phyloP scores from a whole-genome alignment of 2,329 filamentous ascomycete species.

The Ploettnerulaceae sp. region DNA sequence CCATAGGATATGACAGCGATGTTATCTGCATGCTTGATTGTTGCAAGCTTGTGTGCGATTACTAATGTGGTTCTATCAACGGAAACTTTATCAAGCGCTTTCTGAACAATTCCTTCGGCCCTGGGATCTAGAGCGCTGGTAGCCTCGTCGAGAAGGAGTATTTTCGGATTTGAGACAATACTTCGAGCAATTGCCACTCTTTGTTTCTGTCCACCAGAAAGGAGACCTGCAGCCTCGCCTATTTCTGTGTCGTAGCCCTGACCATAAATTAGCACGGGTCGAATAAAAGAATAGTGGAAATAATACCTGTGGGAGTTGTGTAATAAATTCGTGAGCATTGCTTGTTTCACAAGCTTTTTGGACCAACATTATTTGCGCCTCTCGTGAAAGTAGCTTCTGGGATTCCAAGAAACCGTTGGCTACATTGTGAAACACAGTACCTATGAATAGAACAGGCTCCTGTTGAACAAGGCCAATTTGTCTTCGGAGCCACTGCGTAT shows the following conservation, averaged over 20 bases:
- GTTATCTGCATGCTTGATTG: constrained; percentile 69
- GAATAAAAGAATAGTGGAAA: background rate
- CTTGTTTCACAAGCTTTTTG: constrained; percentile 12
- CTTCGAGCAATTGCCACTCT: constrained; percentile 58
- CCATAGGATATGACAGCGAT: constrained; percentile 75
- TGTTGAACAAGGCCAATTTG: constrained; percentile 13
- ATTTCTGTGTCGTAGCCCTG: constrained; percentile 9
- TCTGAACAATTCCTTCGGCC: constrained; percentile 46
- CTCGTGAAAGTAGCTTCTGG: constrained; percentile 3
- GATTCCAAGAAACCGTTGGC: constrained; percentile 8
- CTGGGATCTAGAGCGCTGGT: constrained; percentile 45
- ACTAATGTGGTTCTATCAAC: constrained; percentile 56
- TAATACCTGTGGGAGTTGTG: constrained; percentile 7
- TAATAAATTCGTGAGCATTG: constrained; percentile 11
- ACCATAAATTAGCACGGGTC: background rate
- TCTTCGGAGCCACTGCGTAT: constrained; percentile 10
- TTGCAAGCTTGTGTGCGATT: constrained; percentile 63
- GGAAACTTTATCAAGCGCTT: constrained; percentile 50
- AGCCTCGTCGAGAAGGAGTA: constrained; percentile 71
- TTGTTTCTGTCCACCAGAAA: constrained; percentile 44
- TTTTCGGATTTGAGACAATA: constrained; percentile 64
- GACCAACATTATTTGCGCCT: constrained; percentile 7
- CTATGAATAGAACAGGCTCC: constrained; percentile 11
- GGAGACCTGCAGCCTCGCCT: constrained; percentile 10
- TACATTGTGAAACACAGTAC: constrained; percentile 10